Base-by-base conservation (phyloP, 106 monocot genomes). In the Alisma plantagoaquatica region DNA sequence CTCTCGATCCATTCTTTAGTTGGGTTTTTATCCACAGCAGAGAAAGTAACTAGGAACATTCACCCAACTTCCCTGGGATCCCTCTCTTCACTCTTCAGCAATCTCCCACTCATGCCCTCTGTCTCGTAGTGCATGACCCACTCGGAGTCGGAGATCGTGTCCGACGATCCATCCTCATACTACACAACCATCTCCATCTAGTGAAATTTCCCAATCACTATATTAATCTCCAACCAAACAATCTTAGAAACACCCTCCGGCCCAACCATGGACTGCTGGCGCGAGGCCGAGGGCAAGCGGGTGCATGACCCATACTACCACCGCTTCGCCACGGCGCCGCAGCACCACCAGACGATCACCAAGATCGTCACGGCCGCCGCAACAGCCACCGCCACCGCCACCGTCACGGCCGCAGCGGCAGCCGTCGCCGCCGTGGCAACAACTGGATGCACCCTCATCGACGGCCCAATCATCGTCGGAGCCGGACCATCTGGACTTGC, bases 401-500 rank as follows among this genome's bases (percentile, higher is more conserved):
- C 3, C 8, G 46, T 15, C 25, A 33, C 15, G 14, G n/a, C 9
- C n/a, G 19, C 16, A 17, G 26, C 21, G 31, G 26, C 18, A 4
- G 10, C 14, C 26, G n/a, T 29, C 4, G 12, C 12, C 11, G 43
- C 33, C 32, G 49, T 17, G 1, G 2, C 20, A 3, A 24, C 43
- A 24, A 49, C 8, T 20, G 20, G 48, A 24, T 0, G 48, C 3
- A 7, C 7, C 8, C 21, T 8, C 23, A 33, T 10, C 29, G 49
- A 56, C 2, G 83, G 77, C 2, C 64, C 83, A 3, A 49, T 78
- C 27, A 71, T 83, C 63, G 83, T 83, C 38, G 83, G 83, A 1
- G 83, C 64, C 1, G 83, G 83, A 12, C 83, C 83, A 0, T 77
- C 83, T 16, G 83, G 83, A 14, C 63, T 83, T 6, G 77, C 77